phyloP scores from a whole-genome alignment of 257 asterid genomes.

The Pogostemon cablin region DNA sequence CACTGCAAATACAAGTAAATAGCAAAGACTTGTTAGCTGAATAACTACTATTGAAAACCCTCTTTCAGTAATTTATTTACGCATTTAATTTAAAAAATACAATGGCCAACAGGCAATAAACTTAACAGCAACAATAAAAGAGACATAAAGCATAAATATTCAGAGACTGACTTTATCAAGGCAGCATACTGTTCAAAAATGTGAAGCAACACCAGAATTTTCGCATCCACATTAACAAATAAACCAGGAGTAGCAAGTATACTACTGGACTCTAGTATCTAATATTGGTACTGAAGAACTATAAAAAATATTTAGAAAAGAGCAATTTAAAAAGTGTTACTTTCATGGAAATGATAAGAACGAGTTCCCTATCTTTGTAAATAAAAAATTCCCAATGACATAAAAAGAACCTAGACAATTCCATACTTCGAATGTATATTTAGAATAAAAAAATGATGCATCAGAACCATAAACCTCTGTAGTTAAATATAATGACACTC shows the following conservation, averaged over 20 bases:
- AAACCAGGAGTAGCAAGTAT: neutral
- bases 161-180: neutral
- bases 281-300: neutral
- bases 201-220: neutral
- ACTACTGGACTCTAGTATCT: no score
- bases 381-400: neutral
- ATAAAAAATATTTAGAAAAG: neutral
- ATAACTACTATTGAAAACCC: slow-evolving; percentile 24
- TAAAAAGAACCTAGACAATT: neutral
- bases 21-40: slow-evolving; percentile 35
- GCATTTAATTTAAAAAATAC: neutral
- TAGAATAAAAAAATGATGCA: neutral
- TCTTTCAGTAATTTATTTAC: neutral
- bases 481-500: neutral
- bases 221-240: neutral
- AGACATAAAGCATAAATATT: neutral
- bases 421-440: neutral
- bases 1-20: slow-evolving; percentile 51
- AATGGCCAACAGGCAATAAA: neutral
- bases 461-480: neutral
- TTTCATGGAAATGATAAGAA: no score
- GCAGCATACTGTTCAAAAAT: neutral
- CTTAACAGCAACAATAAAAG: neutral
- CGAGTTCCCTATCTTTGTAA: no score
- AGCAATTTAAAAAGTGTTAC: no score